These are phyloP conservation scores for Circinella minor DNA, from an alignment of 371 early-diverging fungal genomes.

Conservation along the genomic window DNA sequence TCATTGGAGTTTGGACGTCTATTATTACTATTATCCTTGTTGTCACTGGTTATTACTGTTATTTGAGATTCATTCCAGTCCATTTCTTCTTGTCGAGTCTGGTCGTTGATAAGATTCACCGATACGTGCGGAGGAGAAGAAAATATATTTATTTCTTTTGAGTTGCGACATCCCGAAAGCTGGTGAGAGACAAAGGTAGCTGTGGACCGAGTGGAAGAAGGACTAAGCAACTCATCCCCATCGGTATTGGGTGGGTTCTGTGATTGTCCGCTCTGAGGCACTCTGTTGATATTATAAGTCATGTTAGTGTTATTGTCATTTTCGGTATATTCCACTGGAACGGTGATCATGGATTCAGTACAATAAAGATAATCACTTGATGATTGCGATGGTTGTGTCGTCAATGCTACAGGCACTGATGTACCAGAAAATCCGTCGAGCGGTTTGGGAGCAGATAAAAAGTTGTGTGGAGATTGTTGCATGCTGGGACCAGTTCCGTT, in stretches of 20 bases:
- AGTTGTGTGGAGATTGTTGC: conserved; percentile 25
- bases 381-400: conserved; percentile 26
- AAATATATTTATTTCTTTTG: not conserved
- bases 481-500: conserved; percentile 10
- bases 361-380: conserved; percentile 29
- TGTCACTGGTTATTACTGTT: not conserved
- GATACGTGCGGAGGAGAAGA: conserved; percentile 8
- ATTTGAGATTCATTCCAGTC: conserved; percentile 11
- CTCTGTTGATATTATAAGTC: not conserved
- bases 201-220: conserved; percentile 17
- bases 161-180: conserved; percentile 11
- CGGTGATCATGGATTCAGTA: conserved; percentile 19
- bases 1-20: conserved; percentile 27
- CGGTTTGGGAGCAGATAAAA: conserved; percentile 20
- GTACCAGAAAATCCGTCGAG: conserved; percentile 20
- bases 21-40: conserved; percentile 11
- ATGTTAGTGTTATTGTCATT: conserved; percentile 2
- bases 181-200: conserved; percentile 15
- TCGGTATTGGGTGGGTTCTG: conserved; percentile 8
- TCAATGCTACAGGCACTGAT: conserved; percentile 18
- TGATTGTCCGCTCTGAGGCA: conserved; percentile 9
- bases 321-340: conserved; percentile 1
- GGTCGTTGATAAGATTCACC: not conserved
- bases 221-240: conserved; percentile 6
- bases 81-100: not conserved